These are phyloP conservation scores for Novymonas esmeraldas DNA, from an alignment of 208 protist species.

Conservation along the genomic window DNA sequence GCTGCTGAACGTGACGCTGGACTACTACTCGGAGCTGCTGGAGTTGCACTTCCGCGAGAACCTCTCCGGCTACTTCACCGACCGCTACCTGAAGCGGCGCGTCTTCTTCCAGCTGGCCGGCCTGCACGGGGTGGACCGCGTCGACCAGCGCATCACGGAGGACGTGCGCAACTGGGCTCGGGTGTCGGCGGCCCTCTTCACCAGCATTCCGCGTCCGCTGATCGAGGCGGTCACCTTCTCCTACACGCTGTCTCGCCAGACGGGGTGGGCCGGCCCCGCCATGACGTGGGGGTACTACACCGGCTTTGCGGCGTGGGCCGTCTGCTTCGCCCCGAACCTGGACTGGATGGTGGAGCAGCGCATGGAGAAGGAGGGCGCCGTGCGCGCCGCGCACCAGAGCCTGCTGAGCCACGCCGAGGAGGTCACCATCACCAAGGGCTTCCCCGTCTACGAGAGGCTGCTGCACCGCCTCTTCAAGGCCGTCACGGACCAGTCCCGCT, in stretches of 20 bases:
- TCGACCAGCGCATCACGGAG: slow-evolving; percentile 75
- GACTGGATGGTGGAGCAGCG: slow-evolving; percentile 54
- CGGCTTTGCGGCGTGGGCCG: slow-evolving; percentile 31
- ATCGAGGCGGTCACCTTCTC: slow-evolving; percentile 63
- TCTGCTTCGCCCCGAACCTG: slow-evolving; percentile 40
- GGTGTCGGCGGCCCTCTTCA: slow-evolving; percentile 36
- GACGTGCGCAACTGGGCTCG: slow-evolving; percentile 60
- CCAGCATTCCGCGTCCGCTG: slow-evolving; percentile 51
- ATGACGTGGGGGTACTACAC: slow-evolving; percentile 54
- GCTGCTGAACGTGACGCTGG: slow-evolving; percentile 54
- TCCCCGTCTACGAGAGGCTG: slow-evolving; percentile 36
- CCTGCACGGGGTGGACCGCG: slow-evolving; percentile 46
- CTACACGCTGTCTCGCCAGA: slow-evolving; percentile 30
- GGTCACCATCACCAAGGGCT: slow-evolving; percentile 53
- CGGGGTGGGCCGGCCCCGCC: slow-evolving; percentile 28
- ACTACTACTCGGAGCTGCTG: slow-evolving; percentile 58
- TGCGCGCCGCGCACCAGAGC: slow-evolving; percentile 53
- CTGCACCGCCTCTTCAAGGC: slow-evolving; percentile 46
- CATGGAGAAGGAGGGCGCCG: slow-evolving; percentile 44
- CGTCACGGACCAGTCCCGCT: slow-evolving; percentile 49
- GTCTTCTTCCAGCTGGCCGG: slow-evolving; percentile 73
- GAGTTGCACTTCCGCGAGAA: slow-evolving; percentile 67
- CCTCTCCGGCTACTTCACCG: slow-evolving; percentile 56
- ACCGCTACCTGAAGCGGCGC: slow-evolving; percentile 57
- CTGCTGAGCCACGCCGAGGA: slow-evolving; percentile 65